Conservation (phyloP, 2,329 filamentous ascomycete genomes). For the Phaeosphaeriaceae sp. region DNA sequence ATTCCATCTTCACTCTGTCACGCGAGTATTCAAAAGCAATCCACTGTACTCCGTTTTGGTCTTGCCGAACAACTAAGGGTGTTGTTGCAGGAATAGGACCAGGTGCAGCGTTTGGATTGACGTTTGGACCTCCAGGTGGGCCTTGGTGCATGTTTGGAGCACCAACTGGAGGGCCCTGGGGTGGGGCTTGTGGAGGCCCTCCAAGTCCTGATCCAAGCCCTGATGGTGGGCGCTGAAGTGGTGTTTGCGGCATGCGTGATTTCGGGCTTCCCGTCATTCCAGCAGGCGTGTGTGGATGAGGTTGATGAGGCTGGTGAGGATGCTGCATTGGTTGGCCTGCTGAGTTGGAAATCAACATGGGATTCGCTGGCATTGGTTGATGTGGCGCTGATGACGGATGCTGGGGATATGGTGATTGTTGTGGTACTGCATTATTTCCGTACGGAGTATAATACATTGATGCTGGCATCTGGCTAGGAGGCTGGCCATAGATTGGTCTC, state of each 20-base stretch:
- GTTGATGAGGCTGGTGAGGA: constrained; percentile 38
- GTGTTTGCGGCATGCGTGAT: constrained; percentile 54
- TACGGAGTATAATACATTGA: constrained; percentile 78
- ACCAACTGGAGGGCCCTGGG: constrained; percentile 50
- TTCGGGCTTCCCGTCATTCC: constrained; percentile 69
- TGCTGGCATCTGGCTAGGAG: constrained; percentile 77
- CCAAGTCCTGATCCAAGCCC: constrained; percentile 54
- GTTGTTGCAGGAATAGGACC: constrained; percentile 97
- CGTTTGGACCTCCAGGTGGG: constrained; percentile 54
- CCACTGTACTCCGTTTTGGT: constrained; percentile 97
- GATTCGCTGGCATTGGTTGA: constrained; percentile 57
- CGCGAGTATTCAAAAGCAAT: constrained; percentile 98
- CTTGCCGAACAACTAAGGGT: constrained; percentile 89
- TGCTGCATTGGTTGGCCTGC: constrained; percentile 49
- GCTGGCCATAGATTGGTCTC: constrained; percentile 82
- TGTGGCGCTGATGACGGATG: constrained; percentile 64
- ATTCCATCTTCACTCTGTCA: constrained; percentile 98
- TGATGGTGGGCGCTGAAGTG: constrained; percentile 64
- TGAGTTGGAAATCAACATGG: constrained; percentile 61
- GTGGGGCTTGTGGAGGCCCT: constrained; percentile 46
- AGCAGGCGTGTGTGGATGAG: constrained; percentile 59
- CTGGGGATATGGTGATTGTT: constrained; percentile 63
- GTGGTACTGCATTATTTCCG: constrained; percentile 54
- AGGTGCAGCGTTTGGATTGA: constrained; percentile 89
- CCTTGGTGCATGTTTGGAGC: constrained; percentile 50